Evolutionary conservation across 2,329 filamentous ascomycete species (phyloP), one percentile per base, ranked within the genome.

Genomic region (Penicillium sp.): DNA sequence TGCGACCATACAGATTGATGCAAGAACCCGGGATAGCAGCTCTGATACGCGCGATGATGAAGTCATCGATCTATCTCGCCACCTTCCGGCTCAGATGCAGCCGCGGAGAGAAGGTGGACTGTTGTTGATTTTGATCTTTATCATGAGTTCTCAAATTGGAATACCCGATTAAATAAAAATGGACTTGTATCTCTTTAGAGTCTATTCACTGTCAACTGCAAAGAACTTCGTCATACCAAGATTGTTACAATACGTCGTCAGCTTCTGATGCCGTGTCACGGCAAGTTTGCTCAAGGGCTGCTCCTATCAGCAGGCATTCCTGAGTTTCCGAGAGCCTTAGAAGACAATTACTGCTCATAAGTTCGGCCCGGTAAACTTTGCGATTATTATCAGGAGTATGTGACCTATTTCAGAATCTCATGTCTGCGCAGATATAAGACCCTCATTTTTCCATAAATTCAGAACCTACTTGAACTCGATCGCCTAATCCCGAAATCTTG

Each of bases 21-120:
- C 18, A 37, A 22, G 49, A 22, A 37, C 50, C 19, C 36, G 44
- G 39, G 22, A 50, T 31, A 24, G 49, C 53, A 44, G 60, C 40
- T 40, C 41, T 56, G 22, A 37, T 19, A 16, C 22, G 24, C 16
- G 37, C 41, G 43, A 59, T 61, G 41, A 63, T 61, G 60, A 66
- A 56, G 60, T 66, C 62, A 65, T 66, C 36, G 56, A 59, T 52
- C 37, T 51, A 59, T 50, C 41, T 51, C 39, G 6, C 6, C 16
- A 6, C 14, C 9, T 13, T 39, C 13, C 6, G 36, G 35, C 18
- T 37, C 36, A 4, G 22, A 50, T 18, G 7, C 19, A 22, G 43
- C 14, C n/a, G 47, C 4, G 35, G 31, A 36, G 18, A 36, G 19
- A 19, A 10, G 10, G 22, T 46, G 16, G 22, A 14, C 19, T 22